A percentile compares a stretch with the other conserved stretches of the same genome.
These are phyloP conservation scores for Chlamydomonas asymmetrica DNA, from an alignment of 139 green algal genomes.

Conservation along the genomic window DNA sequence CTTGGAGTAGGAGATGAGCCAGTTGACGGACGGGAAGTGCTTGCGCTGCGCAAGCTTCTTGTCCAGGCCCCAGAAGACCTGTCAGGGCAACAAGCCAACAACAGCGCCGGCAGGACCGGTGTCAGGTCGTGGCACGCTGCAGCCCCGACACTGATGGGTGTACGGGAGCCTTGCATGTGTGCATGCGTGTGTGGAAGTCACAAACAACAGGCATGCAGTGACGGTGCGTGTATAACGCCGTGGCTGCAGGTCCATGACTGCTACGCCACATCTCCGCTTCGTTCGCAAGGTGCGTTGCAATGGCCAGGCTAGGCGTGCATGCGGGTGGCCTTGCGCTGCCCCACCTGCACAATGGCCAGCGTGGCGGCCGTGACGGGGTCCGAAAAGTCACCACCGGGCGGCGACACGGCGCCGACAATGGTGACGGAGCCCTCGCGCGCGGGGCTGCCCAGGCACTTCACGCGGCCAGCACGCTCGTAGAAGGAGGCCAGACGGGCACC, in stretches of 20 bases:
- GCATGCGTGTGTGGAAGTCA: too few relatives aligned
- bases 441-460: conserved; percentile 90
- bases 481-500: conserved; percentile 93
- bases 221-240: too few relatives aligned
- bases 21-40: conserved; percentile 99
- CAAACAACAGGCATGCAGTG: too few relatives aligned
- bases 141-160: too few relatives aligned
- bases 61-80: conserved; percentile 99
- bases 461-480: conserved; percentile 97
- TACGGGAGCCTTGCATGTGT: too few relatives aligned
- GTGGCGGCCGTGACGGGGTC: conserved; percentile 98
- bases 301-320: too few relatives aligned
- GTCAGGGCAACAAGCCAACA: conserved; percentile 2
- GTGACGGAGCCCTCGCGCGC: conserved; percentile 94
- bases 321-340: too few relatives aligned
- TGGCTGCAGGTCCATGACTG: too few relatives aligned
- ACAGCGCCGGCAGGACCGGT: neutral
- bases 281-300: too few relatives aligned
- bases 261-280: too few relatives aligned
- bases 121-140: too few relatives aligned
- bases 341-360: conserved; percentile 96
- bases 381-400: conserved; percentile 96
- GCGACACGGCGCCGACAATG: conserved; percentile 97
- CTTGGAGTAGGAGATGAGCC: conserved; percentile 99
- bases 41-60: conserved; percentile 99